A percentile compares a stretch with the other conserved stretches of the same genome.
Evolutionary conservation across 1,284 basidiomycete genomes (phyloP).

Genomic region (Entoloma clypeatum): DNA sequence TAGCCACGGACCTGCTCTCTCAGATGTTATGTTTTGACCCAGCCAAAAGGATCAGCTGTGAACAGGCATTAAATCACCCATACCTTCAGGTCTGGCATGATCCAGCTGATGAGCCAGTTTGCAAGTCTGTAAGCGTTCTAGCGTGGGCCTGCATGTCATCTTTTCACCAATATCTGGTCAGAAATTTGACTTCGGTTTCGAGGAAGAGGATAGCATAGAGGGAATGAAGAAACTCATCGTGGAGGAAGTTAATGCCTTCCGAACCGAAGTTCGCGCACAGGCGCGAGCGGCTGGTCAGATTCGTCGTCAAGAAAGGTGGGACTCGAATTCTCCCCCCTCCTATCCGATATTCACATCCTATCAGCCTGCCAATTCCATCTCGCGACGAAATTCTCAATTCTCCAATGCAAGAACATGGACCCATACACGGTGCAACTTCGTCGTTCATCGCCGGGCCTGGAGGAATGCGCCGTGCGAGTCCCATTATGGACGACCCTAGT

Average conservation of each 20-base stretch:
- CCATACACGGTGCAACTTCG: conserved; percentile 65
- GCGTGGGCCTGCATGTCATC: conserved; percentile 8
- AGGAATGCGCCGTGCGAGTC: conserved; percentile 46
- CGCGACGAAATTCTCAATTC: conserved; percentile 78
- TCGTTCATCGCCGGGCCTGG: conserved; percentile 48
- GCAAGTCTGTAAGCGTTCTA: conserved; percentile 52
- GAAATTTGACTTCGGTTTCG: conserved; percentile 98
- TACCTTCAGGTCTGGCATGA: conserved; percentile 96
- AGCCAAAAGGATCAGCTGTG: conserved; percentile 91
- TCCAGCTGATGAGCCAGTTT: conserved; percentile 85
- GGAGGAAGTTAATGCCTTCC: conserved; percentile 89
- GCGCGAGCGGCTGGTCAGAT: conserved; percentile 66
- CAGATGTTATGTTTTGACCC: conserved; percentile 97
- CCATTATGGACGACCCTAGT: conserved; percentile 80
- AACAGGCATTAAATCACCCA: conserved; percentile 92
- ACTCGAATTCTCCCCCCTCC: background rate
- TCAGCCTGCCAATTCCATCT: conserved; percentile 69
- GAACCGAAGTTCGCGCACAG: conserved; percentile 78
- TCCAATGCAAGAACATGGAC: conserved; percentile 65
- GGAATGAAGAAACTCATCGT: conserved; percentile 98
- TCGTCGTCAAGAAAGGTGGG: conserved; percentile 68
- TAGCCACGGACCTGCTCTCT: conserved; percentile 89
- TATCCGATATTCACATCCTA: conserved; percentile 6
- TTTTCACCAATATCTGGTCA: conserved; percentile 25
- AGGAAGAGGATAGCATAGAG: conserved; percentile 93